Conservation (phyloP, 768 basidiomycete species). For the Strobilomyces echinocephalus region DNA sequence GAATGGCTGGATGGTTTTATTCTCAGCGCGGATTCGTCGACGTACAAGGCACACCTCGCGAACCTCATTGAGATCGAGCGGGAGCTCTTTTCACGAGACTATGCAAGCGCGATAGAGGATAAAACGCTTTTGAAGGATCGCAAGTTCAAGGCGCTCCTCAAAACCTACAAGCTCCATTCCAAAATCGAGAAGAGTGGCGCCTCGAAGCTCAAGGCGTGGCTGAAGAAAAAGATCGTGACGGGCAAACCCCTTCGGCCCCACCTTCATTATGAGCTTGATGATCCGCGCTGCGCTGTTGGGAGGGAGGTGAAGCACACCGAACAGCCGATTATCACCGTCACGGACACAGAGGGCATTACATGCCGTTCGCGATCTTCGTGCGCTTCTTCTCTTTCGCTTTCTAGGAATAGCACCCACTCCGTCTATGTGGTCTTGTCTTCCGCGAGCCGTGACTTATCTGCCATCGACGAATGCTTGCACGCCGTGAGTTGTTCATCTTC, state of each 20-base stretch:
- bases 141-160: constrained; percentile 40
- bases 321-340: constrained; percentile 18
- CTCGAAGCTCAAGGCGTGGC: constrained; percentile 57
- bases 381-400: constrained; percentile 9
- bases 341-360: constrained; percentile 21
- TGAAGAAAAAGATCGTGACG: constrained; percentile 51
- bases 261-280: constrained; percentile 40
- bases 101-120: constrained; percentile 19
- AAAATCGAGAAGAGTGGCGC: constrained; percentile 35
- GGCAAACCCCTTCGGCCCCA: constrained; percentile 36
- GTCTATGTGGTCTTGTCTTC: constrained; percentile 48
- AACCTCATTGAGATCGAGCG: constrained; percentile 34
- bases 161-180: constrained; percentile 36
- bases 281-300: constrained; percentile 38
- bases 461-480: constrained; percentile 49
- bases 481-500: constrained; percentile 38
- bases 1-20: constrained; percentile 38
- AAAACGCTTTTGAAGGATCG: constrained; percentile 29
- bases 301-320: constrained; percentile 28
- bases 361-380: constrained; percentile 11
- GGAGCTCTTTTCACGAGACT: constrained; percentile 27
- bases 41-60: constrained; percentile 34
- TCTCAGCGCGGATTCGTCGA: constrained; percentile 31
- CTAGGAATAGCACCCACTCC: constrained; percentile 39
- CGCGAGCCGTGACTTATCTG: constrained; percentile 52